Evolutionary conservation across 2,329 filamentous ascomycete species (phyloP).

Genomic region (Thielaviopsis ethacetica): DNA sequence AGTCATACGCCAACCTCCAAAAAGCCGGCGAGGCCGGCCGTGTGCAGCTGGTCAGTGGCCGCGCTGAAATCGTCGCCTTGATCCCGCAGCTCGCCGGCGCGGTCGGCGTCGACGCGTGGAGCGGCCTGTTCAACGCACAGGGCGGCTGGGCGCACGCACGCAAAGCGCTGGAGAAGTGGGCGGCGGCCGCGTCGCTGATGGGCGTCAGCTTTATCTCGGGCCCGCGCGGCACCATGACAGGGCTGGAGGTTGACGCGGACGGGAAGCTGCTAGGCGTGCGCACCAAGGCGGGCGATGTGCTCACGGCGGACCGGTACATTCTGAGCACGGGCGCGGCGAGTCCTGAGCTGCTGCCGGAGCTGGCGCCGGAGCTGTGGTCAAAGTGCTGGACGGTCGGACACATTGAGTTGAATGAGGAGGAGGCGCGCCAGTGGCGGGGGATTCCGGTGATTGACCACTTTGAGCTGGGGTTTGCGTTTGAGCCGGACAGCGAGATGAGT

Average conservation of each 20-base stretch:
- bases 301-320: slow-evolving; percentile 43
- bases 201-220: slow-evolving; percentile 20
- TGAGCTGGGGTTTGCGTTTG: slow-evolving; percentile 14
- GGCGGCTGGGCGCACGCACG: slow-evolving; percentile 21
- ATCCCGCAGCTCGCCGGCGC: neutral
- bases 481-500: slow-evolving; percentile 12
- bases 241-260: slow-evolving; percentile 13
- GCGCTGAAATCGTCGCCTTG: neutral
- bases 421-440: slow-evolving; percentile 33
- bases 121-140: slow-evolving; percentile 15
- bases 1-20: slow-evolving; percentile 13
- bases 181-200: slow-evolving; percentile 13
- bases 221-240: slow-evolving; percentile 16
- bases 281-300: slow-evolving; percentile 20
- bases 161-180: slow-evolving; percentile 4
- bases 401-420: slow-evolving; percentile 40
- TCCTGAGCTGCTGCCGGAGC: slow-evolving; percentile 49
- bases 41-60: slow-evolving; percentile 7
- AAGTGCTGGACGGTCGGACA: slow-evolving; percentile 36
- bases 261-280: slow-evolving; percentile 15
- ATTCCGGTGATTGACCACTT: slow-evolving; percentile 35
- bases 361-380: slow-evolving; percentile 1
- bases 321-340: slow-evolving; percentile 50
- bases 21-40: slow-evolving; percentile 16
- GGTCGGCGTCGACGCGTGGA: slow-evolving; percentile 1